These are phyloP conservation scores for Atkinsonella texensis DNA, from an alignment of 2,329 filamentous ascomycete species.

Conservation along the genomic window DNA sequence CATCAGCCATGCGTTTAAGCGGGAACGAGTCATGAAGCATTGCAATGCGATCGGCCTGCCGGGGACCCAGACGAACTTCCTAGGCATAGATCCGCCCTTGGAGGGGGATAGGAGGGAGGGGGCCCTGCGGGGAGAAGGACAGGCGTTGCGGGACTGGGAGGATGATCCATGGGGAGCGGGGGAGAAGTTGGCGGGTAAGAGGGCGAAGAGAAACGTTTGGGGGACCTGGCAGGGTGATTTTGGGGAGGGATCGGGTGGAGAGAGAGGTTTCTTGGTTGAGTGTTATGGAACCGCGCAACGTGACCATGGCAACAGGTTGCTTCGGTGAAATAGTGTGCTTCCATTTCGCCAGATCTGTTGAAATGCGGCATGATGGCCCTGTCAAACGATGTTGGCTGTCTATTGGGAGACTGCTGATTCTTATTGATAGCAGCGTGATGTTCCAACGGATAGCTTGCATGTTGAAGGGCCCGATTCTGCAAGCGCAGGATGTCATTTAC, in stretches of 20 bases:
- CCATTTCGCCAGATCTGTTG: too few species aligned
- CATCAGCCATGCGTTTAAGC: conserved; percentile 60
- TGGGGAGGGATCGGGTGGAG: conserved; percentile 15
- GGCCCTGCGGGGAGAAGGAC: neutral
- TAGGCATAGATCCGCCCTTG: conserved; percentile 49
- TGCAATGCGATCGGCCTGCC: conserved; percentile 49
- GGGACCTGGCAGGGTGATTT: conserved; percentile 32
- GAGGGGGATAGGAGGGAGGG: neutral
- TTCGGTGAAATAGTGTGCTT: too few species aligned
- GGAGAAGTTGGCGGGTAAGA: conserved; percentile 32
- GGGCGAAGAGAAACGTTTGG: conserved; percentile 39
- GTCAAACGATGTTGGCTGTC: too few species aligned
- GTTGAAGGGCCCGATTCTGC: too few species aligned
- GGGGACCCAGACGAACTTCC: conserved; percentile 30
- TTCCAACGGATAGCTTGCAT: too few species aligned
- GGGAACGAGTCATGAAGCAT: conserved; percentile 46
- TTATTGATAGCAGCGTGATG: too few species aligned
- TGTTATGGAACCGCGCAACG: too few species aligned
- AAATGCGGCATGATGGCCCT: too few species aligned
- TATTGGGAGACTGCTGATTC: too few species aligned
- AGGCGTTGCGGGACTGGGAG: conserved; percentile 36
- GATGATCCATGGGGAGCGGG: conserved; percentile 40
- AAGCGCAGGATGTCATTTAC: too few species aligned
- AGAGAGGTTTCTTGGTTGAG: conserved; percentile 26
- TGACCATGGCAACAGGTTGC: neutral